Evolutionary conservation across 805 yeast genomes (phyloP).

Genomic region (Peterozyma xylosa): DNA sequence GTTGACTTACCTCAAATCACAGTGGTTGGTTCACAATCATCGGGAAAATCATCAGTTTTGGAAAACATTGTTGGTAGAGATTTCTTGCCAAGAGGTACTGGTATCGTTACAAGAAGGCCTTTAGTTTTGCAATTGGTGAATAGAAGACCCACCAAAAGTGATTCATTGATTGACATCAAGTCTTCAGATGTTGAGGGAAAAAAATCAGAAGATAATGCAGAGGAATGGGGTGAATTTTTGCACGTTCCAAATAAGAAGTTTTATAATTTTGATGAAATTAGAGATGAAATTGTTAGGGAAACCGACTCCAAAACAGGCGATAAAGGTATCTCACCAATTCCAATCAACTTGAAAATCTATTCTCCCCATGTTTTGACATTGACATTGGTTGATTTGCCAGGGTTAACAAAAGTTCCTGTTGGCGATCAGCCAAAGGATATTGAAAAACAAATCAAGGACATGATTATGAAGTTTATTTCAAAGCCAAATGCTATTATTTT

Average conservation of each 20-base stretch:
- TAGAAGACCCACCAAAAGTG: slow-evolving; percentile 29
- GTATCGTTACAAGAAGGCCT: slow-evolving; percentile 88
- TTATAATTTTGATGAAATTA: slow-evolving; percentile 81
- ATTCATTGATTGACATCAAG: slow-evolving; percentile 32
- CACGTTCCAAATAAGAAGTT: slow-evolving; percentile 86
- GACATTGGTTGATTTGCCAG: slow-evolving; percentile 94
- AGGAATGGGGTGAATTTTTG: slow-evolving; percentile 97
- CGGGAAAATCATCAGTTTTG: slow-evolving; percentile 83
- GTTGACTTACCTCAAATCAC: slow-evolving; percentile 91
- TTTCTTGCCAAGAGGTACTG: slow-evolving; percentile 87
- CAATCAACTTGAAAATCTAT: slow-evolving; percentile 86
- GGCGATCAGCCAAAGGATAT: slow-evolving; percentile 99
- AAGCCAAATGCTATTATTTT: slow-evolving; percentile 93
- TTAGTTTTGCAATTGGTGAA: slow-evolving; percentile 75
- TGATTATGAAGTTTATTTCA: slow-evolving; percentile 87
- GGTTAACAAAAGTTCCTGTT: slow-evolving; percentile 95
- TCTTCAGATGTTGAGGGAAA: slow-evolving; percentile 36
- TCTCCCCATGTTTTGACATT: slow-evolving; percentile 92
- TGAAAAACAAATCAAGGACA: slow-evolving; percentile 87
- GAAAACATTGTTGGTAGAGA: slow-evolving; percentile 91
- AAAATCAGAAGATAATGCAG: slow-evolving; percentile 60
- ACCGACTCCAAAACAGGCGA: slow-evolving; percentile 79
- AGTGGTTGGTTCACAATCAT: slow-evolving; percentile 90
- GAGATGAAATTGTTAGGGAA: slow-evolving; percentile 86
- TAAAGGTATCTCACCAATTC: slow-evolving; percentile 86